These are phyloP conservation scores for Lentinula edodes DNA, from an alignment of 768 basidiomycete species.

Conservation along the genomic window DNA sequence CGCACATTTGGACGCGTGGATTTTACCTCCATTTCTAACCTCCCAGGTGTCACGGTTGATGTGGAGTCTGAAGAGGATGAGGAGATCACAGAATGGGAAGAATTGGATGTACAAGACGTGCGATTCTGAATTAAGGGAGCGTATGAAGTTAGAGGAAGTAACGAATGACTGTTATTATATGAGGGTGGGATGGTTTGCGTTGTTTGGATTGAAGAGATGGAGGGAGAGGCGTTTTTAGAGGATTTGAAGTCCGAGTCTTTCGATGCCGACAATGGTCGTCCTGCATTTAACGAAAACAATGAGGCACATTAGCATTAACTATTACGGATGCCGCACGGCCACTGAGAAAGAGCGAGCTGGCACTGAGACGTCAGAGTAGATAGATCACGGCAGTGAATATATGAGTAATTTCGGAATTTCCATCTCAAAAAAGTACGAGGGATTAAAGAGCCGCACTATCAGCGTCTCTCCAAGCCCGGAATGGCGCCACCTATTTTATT, in stretches of 20 bases:
- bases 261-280: not conserved
- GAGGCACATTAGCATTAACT: not conserved
- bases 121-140: not conserved
- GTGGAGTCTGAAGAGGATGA: not conserved
- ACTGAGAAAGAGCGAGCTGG: not conserved
- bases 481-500: not conserved
- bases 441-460: not conserved
- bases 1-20: not conserved
- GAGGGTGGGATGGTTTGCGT: not conserved
- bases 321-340: not conserved
- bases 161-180: not conserved
- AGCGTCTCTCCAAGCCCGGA: not conserved
- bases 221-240: not conserved
- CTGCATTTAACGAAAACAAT: constrained; percentile 1
- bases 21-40: not conserved
- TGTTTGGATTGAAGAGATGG: not conserved
- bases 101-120: not conserved
- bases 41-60: not conserved
- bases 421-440: not conserved
- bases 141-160: not conserved
- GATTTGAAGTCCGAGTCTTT: not conserved
- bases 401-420: not conserved
- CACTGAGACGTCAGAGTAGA: not conserved
- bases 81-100: not conserved
- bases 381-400: not conserved